Evolutionary conservation across 208 protist genomes (phyloP).

Genomic region (Leishmania arabica): DNA sequence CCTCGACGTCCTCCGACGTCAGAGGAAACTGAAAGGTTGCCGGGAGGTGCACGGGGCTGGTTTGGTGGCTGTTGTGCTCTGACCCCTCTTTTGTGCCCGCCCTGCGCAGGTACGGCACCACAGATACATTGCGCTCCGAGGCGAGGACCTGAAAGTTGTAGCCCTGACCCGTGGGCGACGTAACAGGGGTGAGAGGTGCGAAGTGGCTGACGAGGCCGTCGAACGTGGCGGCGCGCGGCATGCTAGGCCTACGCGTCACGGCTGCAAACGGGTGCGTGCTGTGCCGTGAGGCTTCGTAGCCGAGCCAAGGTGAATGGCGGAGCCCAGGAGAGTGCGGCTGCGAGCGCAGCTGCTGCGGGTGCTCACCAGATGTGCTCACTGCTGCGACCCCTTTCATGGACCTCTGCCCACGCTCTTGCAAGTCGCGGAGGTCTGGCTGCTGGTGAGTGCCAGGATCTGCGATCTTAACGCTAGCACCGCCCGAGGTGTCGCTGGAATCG

Average conservation of each 20-base stretch:
- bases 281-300: background rate
- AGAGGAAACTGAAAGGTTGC: constrained; percentile 72
- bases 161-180: constrained; percentile 26
- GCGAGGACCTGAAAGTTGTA: constrained; percentile 40
- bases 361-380: background rate
- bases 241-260: background rate
- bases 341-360: background rate
- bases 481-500: constrained; percentile 2
- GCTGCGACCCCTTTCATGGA: background rate
- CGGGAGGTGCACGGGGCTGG: constrained; percentile 48
- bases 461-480: background rate
- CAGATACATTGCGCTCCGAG: constrained; percentile 47
- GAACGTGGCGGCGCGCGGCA: constrained; percentile 23
- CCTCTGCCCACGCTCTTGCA: background rate
- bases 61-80: constrained; percentile 3
- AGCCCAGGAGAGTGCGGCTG: background rate
- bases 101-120: constrained; percentile 38
- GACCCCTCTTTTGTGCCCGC: background rate
- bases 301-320: background rate
- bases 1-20: constrained; percentile 77
- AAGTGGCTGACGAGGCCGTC: constrained; percentile 18
- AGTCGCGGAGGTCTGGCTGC: background rate
- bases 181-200: background rate
- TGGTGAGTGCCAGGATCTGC: background rate
- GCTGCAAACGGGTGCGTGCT: background rate